Evolutionary conservation across 2,329 filamentous ascomycete species (phyloP).

Genomic region (Penicillium sp.): DNA sequence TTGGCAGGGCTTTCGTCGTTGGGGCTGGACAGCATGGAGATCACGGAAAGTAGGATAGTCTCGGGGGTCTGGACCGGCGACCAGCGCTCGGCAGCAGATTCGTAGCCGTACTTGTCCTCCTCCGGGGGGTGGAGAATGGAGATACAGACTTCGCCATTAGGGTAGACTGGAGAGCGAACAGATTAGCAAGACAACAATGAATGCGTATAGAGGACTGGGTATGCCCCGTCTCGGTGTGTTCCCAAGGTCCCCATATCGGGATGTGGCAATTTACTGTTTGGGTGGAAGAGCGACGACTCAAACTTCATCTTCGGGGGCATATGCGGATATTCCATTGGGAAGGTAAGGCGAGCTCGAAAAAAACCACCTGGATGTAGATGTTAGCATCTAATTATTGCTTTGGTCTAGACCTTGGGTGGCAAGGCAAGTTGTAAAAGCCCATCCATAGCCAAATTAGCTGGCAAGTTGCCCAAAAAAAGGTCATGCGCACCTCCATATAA

Average conservation of each 20-base stretch:
- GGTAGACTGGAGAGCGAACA: conserved; percentile 62
- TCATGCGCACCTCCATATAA: conserved; percentile 76
- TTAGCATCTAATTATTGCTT: not conserved
- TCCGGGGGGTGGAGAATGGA: conserved; percentile 94
- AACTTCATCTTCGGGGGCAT: conserved; percentile 89
- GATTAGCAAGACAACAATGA: not conserved
- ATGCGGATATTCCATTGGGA: conserved; percentile 83
- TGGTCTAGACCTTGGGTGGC: not conserved
- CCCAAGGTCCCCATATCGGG: not conserved
- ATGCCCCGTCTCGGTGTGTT: not conserved
- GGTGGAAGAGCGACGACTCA: conserved; percentile 83
- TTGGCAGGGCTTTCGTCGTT: conserved; percentile 97
- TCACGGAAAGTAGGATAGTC: conserved; percentile 87
- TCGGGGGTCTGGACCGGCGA: conserved; percentile 92
- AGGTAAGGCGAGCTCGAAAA: conserved; percentile 81
- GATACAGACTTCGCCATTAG: conserved; percentile 86
- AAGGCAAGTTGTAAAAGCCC: not conserved
- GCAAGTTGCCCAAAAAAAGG: not conserved
- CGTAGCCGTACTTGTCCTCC: conserved; percentile 93
- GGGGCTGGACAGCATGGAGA: conserved; percentile 86
- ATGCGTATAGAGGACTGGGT: not conserved
- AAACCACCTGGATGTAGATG: conserved; percentile 67
- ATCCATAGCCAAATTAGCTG: not conserved
- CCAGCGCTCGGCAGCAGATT: conserved; percentile 87
- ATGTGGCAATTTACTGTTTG: conserved; percentile 64